phyloP scores from a whole-genome alignment of 2,329 filamentous ascomycete species.

The Hortaea werneckii region DNA sequence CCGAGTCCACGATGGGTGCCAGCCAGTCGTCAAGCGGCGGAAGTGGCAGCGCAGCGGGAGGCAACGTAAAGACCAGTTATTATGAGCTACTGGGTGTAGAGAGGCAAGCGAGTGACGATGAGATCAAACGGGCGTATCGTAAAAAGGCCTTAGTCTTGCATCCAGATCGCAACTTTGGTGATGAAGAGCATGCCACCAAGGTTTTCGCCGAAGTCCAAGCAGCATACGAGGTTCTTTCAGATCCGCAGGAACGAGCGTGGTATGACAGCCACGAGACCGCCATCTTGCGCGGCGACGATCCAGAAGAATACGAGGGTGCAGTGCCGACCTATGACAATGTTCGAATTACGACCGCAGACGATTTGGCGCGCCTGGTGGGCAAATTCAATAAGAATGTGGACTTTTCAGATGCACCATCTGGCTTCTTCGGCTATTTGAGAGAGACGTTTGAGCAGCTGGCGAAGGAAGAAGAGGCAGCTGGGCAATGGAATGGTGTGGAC shows the following conservation, averaged over 20 bases:
- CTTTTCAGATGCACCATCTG: slow-evolving; percentile 67
- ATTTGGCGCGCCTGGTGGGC: slow-evolving; percentile 67
- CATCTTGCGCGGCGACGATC: slow-evolving; percentile 61
- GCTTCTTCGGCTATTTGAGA: slow-evolving; percentile 74
- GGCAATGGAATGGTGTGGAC: slow-evolving; percentile 48
- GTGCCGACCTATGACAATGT: slow-evolving; percentile 59
- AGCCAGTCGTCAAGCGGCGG: slow-evolving; percentile 32
- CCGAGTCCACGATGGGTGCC: slow-evolving; percentile 31
- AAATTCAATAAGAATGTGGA: slow-evolving; percentile 69
- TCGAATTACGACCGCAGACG: slow-evolving; percentile 66
- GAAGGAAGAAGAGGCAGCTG: slow-evolving; percentile 64
- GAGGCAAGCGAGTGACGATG: slow-evolving; percentile 64
- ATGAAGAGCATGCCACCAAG: slow-evolving; percentile 71
- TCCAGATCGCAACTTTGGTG: slow-evolving; percentile 83
- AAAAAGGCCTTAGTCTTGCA: slow-evolving; percentile 86
- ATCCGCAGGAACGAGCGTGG: slow-evolving; percentile 92
- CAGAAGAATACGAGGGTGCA: slow-evolving; percentile 33
- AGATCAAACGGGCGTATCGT: slow-evolving; percentile 93
- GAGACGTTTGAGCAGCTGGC: slow-evolving; percentile 72
- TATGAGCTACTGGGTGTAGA: slow-evolving; percentile 76
- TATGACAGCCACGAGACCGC: slow-evolving; percentile 89
- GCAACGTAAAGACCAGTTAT: slow-evolving; percentile 59
- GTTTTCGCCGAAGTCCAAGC: slow-evolving; percentile 87
- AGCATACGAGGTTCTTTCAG: slow-evolving; percentile 91
- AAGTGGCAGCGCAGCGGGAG: slow-evolving; percentile 14